A percentile compares a stretch with the other conserved stretches of the same genome.
phyloP scores from a whole-genome alignment of 169 alveolate genomes.

The Cryptosporidium sp. region DNA sequence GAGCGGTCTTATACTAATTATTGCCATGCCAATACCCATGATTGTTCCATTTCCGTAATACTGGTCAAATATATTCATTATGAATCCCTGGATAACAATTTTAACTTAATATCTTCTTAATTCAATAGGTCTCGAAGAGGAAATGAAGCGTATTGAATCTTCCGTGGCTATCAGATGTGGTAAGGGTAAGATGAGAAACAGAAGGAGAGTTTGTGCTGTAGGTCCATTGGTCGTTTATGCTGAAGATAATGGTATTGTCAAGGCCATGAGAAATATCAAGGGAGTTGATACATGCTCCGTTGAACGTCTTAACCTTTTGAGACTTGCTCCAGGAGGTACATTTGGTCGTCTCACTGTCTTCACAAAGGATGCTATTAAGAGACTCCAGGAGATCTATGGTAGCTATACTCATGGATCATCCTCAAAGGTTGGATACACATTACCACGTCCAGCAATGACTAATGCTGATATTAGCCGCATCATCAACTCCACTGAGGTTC shows the following conservation, averaged over 20 bases:
- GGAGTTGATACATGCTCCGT: conserved; percentile 97
- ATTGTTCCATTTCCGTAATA: neutral
- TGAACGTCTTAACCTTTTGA: conserved; percentile 95
- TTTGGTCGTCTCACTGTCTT: conserved; percentile 97
- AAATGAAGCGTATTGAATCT: conserved; percentile 75
- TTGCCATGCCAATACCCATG: too few species aligned
- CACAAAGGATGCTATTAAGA: conserved; percentile 95
- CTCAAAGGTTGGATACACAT: conserved; percentile 78
- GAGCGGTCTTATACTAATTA: neutral
- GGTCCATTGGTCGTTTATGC: conserved; percentile 98
- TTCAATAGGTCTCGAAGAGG: conserved; percentile 56
- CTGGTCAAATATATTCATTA: neutral
- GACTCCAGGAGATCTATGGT: conserved; percentile 91
- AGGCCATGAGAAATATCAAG: conserved; percentile 98
- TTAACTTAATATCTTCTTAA: neutral
- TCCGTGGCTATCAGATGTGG: conserved; percentile 92
- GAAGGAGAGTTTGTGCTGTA: conserved; percentile 92
- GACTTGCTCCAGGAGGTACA: conserved; percentile 99
- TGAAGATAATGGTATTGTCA: conserved; percentile 91
- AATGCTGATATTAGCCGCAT: conserved; percentile 96
- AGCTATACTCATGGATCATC: conserved; percentile 82
- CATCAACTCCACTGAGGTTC: conserved; percentile 96
- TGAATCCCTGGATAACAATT: neutral
- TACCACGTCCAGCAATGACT: conserved; percentile 84
- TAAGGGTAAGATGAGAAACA: conserved; percentile 94